phyloP scores from a whole-genome alignment of 345 rosid genomes.

The Rhizophora mangle region DNA sequence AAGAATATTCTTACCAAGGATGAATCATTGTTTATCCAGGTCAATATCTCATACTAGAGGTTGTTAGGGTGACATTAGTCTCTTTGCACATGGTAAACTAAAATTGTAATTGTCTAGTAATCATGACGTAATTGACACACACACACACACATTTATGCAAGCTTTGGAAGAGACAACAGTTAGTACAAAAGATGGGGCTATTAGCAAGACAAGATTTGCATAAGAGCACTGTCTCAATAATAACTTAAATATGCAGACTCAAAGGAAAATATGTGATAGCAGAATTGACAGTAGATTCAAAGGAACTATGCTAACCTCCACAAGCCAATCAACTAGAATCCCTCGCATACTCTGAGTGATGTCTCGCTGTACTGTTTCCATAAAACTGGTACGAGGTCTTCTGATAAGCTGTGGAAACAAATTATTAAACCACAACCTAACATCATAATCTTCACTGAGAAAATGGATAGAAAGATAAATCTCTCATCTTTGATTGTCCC shows the following conservation, averaged over 20 bases:
- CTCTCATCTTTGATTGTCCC: no score
- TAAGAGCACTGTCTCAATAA: no score
- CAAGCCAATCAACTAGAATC: slow-evolving; percentile 95
- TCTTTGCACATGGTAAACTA: neutral
- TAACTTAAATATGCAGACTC: no score
- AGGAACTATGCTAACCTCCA: slow-evolving; percentile 58
- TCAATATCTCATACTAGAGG: neutral
- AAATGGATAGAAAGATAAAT: neutral
- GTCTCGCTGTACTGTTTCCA: slow-evolving; percentile 71
- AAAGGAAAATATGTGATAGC: no score
- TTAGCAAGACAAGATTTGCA: no score
- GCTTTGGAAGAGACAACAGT: no score
- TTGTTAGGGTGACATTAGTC: neutral
- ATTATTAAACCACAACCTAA: slow-evolving; percentile 11
- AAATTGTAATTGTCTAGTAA: neutral
- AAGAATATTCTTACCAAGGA: no score
- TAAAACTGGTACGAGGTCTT: slow-evolving; percentile 54
- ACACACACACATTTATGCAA: no score
- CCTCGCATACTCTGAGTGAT: slow-evolving; percentile 84
- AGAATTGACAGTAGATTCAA: neutral
- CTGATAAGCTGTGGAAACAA: slow-evolving; percentile 51
- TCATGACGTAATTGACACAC: neutral
- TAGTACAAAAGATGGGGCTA: no score
- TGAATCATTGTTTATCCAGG: no score
- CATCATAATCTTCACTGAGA: neutral